Evolutionary conservation across 371 early-diverging fungal genomes (phyloP), one percentile per base, ranked within the genome.

Genomic region (Actinomucor elegans): DNA sequence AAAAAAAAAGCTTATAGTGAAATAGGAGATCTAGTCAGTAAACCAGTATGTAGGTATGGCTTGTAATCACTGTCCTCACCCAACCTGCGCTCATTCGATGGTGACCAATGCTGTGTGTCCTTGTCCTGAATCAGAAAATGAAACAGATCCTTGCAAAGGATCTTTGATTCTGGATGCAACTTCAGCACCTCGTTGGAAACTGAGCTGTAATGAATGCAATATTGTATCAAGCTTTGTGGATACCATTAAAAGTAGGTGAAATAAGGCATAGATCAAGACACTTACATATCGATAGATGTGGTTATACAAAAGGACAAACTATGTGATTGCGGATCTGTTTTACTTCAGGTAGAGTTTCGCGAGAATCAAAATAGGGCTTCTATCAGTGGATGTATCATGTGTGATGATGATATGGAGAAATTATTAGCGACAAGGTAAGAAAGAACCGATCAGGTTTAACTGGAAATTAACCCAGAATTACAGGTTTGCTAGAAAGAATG

Each of bases 21-120:
- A n/a, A n/a, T n/a, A n/a, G 15, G 4, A 4, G 11, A 26, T 14
- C 2, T n/a, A 24, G 20, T 42, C 12, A 20, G 26, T 24, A 7
- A 42, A n/a, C 15, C 12, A n/a, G n/a, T 24, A 0, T 1, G 4
- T 43, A 64, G 66, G 59, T 5, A 76, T 76, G 77, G 73, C 70
- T 8, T 80, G 80, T 46, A 80, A 78, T 49, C 70, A 79, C 32
- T 80, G 81, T 46, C 68, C 80, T 4, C 74, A 77, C 48, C 74
- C 79, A 6, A 69, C 69, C 7, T 80, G 81, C 40, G 52, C 55
- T 14, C 80, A 77, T 43, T 80, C 81, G 0, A 67, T 76, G 71
- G 71, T 67, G 1, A 64, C 59, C 3, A 79, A 73, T 36, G 73
- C 75, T 0, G 52, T 80, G 5, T 70, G 69, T 29, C 67, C 75